phyloP scores from a whole-genome alignment of 2,329 filamentous ascomycete species.

The Alternaria rosae region DNA sequence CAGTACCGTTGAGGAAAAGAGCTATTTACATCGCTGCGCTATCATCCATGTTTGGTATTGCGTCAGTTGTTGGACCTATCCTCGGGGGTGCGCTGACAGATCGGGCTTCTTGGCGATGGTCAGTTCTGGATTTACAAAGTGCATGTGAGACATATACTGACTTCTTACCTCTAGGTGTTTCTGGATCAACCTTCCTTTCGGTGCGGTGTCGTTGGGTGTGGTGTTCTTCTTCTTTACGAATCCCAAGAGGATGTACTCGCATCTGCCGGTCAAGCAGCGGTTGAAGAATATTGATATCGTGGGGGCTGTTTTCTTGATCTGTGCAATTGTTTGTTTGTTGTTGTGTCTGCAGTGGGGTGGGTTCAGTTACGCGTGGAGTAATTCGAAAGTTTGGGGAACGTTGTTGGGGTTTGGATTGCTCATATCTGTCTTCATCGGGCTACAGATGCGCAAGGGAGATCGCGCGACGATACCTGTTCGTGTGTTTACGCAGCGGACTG shows the following conservation, averaged over 20 bases:
- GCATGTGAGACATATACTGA: no score
- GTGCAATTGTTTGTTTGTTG: slow-evolving; percentile 42
- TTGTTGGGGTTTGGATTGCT: slow-evolving; percentile 59
- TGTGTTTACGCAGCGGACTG: slow-evolving; percentile 48
- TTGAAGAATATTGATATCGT: slow-evolving; percentile 50
- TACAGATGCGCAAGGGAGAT: slow-evolving; percentile 41
- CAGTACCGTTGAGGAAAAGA: slow-evolving; percentile 53
- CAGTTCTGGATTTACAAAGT: no score
- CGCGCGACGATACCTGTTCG: slow-evolving; percentile 41
- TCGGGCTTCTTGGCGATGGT: slow-evolving; percentile 49
- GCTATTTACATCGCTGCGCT: slow-evolving; percentile 52
- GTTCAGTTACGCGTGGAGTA: slow-evolving; percentile 58
- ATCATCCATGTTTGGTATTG: slow-evolving; percentile 50
- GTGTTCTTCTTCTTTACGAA: slow-evolving; percentile 45
- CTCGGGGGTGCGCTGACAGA: slow-evolving; percentile 54
- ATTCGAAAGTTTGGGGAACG: slow-evolving; percentile 57
- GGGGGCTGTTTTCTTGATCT: slow-evolving; percentile 44
- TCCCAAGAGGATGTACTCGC: slow-evolving; percentile 34
- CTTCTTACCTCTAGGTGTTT: no score
- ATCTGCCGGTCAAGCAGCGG: slow-evolving; percentile 41
- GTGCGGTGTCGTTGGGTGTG: slow-evolving; percentile 47
- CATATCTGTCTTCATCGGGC: slow-evolving; percentile 53
- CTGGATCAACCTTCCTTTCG: slow-evolving; percentile 56
- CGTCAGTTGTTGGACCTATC: slow-evolving; percentile 52
- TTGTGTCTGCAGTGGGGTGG: slow-evolving; percentile 51